Conservation (phyloP, 2,329 filamentous ascomycete genomes). For the Paraphoma chrysanthemicola region DNA sequence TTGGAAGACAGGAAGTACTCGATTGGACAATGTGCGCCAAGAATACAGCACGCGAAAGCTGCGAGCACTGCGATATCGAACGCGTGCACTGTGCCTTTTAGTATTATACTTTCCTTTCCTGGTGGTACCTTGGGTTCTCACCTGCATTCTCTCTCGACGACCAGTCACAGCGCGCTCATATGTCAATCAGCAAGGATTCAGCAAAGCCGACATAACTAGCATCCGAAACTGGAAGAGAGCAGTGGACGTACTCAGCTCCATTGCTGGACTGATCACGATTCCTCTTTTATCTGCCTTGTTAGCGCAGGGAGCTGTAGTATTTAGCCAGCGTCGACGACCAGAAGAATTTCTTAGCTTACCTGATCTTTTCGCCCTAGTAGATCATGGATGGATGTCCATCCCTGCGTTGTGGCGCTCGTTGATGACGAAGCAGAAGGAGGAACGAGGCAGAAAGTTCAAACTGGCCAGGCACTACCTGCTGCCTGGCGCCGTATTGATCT, state of each 20-base stretch:
- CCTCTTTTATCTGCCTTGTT: constrained; percentile 5
- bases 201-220: not conserved
- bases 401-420: not conserved
- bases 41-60: too few relatives aligned
- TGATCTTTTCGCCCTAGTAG: not conserved
- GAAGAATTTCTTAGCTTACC: constrained; percentile 1
- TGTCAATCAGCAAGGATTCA: constrained; percentile 2
- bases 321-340: not conserved
- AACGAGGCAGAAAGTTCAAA: not conserved
- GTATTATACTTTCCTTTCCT: too few relatives aligned
- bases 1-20: too few relatives aligned
- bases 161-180: constrained; percentile 3
- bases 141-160: constrained; percentile 1
- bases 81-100: too few relatives aligned
- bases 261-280: constrained; percentile 7
- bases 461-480: not conserved
- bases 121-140: constrained; percentile 3
- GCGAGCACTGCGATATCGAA: too few relatives aligned
- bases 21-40: too few relatives aligned
- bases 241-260: constrained; percentile 7
- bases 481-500: not conserved
- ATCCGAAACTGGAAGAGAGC: constrained; percentile 4
- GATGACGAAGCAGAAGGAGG: not conserved
- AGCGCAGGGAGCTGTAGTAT: constrained; percentile 5
- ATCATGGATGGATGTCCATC: constrained; percentile 6